Base-by-base conservation (phyloP, 2,329 filamentous ascomycete species). In the Diaporthe sp. region DNA sequence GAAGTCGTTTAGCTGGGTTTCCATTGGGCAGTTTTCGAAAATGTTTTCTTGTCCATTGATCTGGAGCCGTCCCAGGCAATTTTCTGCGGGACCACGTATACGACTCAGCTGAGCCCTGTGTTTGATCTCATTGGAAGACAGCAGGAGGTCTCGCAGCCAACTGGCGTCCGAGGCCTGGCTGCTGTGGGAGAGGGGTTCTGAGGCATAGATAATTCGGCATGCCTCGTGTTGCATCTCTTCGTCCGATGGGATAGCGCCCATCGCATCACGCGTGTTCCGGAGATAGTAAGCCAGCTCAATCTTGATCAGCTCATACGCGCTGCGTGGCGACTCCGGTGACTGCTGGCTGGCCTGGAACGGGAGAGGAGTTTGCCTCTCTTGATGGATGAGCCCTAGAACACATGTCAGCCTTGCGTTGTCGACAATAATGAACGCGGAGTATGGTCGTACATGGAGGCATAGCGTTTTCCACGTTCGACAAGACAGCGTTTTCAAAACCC, bases 391-490 rank as follows among this genome's bases (percentile, higher is more conserved):
- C 85, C 92, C 90, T 92, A 82, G 81, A 71, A 62, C 75, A 76
- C 71, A 31, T 49, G 28, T 58, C n/a, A 44, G 42, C 58, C 25
- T 60, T 28, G 51, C 42, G 15, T 34, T n/a, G 51, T 49, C 37
- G 19, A 34, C n/a, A 39, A 25, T 15, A 68, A 25, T 4, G 3
- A 5, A 17, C 81, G 83, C 75, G 80, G 81, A 65, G 83, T 77
- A 79, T 81, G 81, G 81, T 78, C 88, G 86, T 87, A 91, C 90
- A 92, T 68, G 91, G 91, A 72, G 91, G 91, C 75, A 93, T 92
- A 62, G 90, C 91, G 80, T 92, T 92, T 82, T 93, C 91, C 79
- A 93, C 89, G 86, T 92, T 89, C 77, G 91, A 87, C 78, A 92
- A 85, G 57, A 93, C 88, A 49, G 90, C 88, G 39, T 85, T 84